Evolutionary conservation across 257 asterid species (phyloP).

Genomic region (Schizonepeta tenuifolia): DNA sequence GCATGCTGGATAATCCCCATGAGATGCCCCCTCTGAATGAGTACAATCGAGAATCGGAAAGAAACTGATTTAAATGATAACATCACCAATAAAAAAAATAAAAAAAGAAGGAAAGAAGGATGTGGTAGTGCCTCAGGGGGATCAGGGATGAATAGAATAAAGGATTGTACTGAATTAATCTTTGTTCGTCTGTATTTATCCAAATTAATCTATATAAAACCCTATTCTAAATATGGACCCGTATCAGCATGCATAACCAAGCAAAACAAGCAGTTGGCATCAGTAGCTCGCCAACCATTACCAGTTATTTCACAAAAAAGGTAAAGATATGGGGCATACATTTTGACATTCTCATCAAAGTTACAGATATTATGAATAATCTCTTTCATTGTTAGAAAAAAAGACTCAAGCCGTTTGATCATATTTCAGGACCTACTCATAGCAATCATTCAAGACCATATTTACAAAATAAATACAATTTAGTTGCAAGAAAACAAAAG

Average conservation of each 20-base stretch:
- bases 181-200: neutral
- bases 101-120: neutral
- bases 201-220: neutral
- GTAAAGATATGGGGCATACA: neutral
- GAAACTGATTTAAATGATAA: neutral
- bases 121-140: neutral
- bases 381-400: neutral
- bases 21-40: conserved; percentile 43
- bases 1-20: conserved; percentile 33
- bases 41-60: conserved; percentile 29
- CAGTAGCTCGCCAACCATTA: too few relatives aligned
- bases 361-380: neutral
- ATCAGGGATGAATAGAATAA: neutral
- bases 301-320: neutral
- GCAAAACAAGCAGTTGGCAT: neutral
- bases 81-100: neutral
- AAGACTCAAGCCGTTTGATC: neutral
- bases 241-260: neutral
- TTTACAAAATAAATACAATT: neutral
- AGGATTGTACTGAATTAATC: neutral
- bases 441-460: neutral
- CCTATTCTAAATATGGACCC: neutral
- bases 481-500: neutral
- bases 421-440: neutral
- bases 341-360: conserved; percentile 3